Base-by-base conservation (phyloP, 306 rosid genomes). In the Carpinus viminea region DNA sequence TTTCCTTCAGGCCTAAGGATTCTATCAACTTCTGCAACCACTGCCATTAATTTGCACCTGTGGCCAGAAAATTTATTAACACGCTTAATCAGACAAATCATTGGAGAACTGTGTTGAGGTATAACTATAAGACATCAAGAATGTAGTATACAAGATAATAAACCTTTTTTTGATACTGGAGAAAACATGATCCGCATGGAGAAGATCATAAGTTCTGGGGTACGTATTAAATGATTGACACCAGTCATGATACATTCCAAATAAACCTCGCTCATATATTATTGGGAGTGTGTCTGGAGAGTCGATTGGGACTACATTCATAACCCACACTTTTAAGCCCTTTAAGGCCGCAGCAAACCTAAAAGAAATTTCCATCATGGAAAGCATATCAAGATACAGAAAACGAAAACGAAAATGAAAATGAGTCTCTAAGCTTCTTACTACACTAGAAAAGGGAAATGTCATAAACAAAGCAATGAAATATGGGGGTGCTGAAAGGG, bases 191-290 rank as follows among this genome's bases (percentile, higher is more conserved):
- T 93, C 96, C 2, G 93, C 97, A 76, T 93, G 91, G 57, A 93
- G 84, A 85, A 93, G 90, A 89, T 93, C 97, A 61, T 93, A 90
- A 64, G 93, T 76, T 79, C 97, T 81, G 26, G 97, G 97, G 78
- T 93, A 93, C 59, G 96, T 90, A 72, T 81, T 90, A 84, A 90
- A 89, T 5, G 97, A 89, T 81, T 93, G 96, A 31, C 97, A 90
- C 97, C 97, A 93, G 73, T 93, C 93, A 61, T 93, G 97, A 78
- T 93, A 93, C 24, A 93, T 85, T 43, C 97, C 97, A 17, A 88
- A 75, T 73, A 93, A 81, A 69, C 97, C 97, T 18, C 96, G 97
- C 85, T 93, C 97, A 46, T 82, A 90, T 57, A 93, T 90, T 80
- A 89, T 81, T 38, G 93, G 84, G 61, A 93, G 87, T 17, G 97